Percentiles rank a stretch among this genome's conserved stretches.
These are phyloP conservation scores for Bauhinia variegata DNA, from an alignment of 306 rosid genomes.

Conservation along the genomic window DNA sequence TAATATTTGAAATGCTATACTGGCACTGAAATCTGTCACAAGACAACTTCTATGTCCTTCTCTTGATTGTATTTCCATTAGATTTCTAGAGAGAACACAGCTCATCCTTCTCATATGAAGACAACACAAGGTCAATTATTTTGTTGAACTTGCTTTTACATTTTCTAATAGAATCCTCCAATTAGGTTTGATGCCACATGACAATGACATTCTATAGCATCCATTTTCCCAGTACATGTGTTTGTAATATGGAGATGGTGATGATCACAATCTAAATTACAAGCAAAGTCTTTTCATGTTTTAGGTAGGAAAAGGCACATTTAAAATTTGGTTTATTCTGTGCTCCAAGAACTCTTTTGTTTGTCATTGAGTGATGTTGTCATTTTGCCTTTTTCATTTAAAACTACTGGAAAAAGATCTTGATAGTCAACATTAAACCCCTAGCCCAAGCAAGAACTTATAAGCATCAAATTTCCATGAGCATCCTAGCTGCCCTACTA, in stretches of 20 bases:
- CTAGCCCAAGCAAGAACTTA: too few relatives aligned
- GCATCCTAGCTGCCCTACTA: too few relatives aligned
- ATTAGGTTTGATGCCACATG: not conserved
- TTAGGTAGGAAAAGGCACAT: not conserved
- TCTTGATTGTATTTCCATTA: too few relatives aligned
- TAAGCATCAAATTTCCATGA: too few relatives aligned
- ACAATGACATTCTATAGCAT: not conserved
- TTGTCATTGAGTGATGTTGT: not conserved
- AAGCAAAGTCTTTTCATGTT: not conserved
- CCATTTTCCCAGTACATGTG: not conserved
- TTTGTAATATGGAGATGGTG: not conserved
- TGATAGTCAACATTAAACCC: too few relatives aligned
- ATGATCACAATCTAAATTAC: not conserved
- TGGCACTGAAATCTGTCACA: too few relatives aligned
- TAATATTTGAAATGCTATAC: too few relatives aligned
- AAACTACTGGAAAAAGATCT: too few relatives aligned
- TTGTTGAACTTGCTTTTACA: not conserved
- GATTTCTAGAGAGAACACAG: not conserved
- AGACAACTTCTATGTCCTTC: too few relatives aligned
- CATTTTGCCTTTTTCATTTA: not conserved
- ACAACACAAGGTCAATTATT: not conserved
- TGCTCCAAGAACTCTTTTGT: not conserved
- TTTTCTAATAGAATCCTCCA: too few relatives aligned
- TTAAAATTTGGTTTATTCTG: not conserved
- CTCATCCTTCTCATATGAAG: not conserved